phyloP scores from a whole-genome alignment of 148 eudicot species.

The Amaranthus palmeri region DNA sequence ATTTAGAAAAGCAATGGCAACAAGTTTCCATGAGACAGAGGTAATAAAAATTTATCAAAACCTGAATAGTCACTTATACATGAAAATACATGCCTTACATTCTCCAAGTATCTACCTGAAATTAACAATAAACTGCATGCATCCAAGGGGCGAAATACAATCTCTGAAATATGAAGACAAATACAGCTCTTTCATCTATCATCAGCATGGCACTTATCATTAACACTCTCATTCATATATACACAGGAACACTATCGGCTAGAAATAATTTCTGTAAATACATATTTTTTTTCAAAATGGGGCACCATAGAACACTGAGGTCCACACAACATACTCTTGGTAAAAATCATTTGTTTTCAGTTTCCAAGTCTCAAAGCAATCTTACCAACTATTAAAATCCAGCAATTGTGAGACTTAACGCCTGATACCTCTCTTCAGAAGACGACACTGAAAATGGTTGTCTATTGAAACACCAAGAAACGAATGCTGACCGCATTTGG shows the following conservation, averaged over 20 bases:
- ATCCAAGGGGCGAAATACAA: not conserved
- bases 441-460: slow-evolving; percentile 75
- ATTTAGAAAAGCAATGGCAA: not conserved
- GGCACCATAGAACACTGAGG: slow-evolving; percentile 36
- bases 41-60: not conserved
- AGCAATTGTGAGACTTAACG: slow-evolving; percentile 77
- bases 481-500: slow-evolving; percentile 82
- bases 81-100: slow-evolving; percentile 10
- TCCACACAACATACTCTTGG: slow-evolving; percentile 43
- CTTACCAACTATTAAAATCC: slow-evolving; percentile 97
- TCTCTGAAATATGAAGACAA: not conserved
- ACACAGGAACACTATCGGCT: slow-evolving; percentile 23
- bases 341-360: slow-evolving; percentile 45
- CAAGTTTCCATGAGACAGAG: not conserved
- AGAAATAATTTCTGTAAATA: slow-evolving; percentile 22
- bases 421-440: slow-evolving; percentile 88
- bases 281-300: slow-evolving; percentile 30
- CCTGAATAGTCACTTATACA: not conserved
- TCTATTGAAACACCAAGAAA: slow-evolving; percentile 91
- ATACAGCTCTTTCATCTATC: not conserved
- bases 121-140: slow-evolving; percentile 1
- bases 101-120: slow-evolving; percentile 6
- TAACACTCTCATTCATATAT: slow-evolving; percentile 9
- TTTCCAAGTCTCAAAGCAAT: slow-evolving; percentile 84
- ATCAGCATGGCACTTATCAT: slow-evolving; percentile 10